Conservation (phyloP, 495 filamentous ascomycete species). For the Xylaria cubensis region DNA sequence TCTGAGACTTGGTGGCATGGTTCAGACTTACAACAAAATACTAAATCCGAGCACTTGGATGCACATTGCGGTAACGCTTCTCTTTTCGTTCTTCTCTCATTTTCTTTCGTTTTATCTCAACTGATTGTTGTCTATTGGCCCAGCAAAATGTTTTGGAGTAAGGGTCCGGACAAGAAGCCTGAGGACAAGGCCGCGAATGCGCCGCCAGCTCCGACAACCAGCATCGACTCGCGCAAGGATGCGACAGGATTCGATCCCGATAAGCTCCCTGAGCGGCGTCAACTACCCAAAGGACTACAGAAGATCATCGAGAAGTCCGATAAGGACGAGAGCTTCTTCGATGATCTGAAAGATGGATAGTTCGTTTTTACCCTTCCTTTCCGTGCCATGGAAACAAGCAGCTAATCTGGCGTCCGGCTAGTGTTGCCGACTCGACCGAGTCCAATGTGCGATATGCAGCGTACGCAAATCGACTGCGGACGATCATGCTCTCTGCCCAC, state of each 20-base stretch:
- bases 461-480: slow-evolving; percentile 85
- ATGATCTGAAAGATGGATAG: slow-evolving; percentile 79
- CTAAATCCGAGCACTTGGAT: neutral
- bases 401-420: slow-evolving; percentile 13
- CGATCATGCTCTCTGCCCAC: slow-evolving; percentile 87
- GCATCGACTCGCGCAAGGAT: slow-evolving; percentile 44
- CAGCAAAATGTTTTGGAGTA: slow-evolving; percentile 48
- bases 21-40: neutral
- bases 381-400: slow-evolving; percentile 18
- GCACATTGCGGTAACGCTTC: neutral
- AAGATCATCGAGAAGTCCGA: slow-evolving; percentile 69
- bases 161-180: slow-evolving; percentile 48
- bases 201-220: slow-evolving; percentile 32
- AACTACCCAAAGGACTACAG: slow-evolving; percentile 73
- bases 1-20: neutral
- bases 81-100: neutral
- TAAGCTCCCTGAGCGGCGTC: slow-evolving; percentile 63
- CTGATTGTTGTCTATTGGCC: neutral
- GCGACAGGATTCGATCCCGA: slow-evolving; percentile 45
- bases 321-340: slow-evolving; percentile 77
- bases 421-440: slow-evolving; percentile 81
- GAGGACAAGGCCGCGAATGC: slow-evolving; percentile 40
- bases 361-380: slow-evolving; percentile 57
- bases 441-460: slow-evolving; percentile 88
- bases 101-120: neutral